Percentiles rank a stretch among this genome's conserved stretches.
Conservation (phyloP, 495 filamentous ascomycete genomes). For the Penicillium ucsense region DNA sequence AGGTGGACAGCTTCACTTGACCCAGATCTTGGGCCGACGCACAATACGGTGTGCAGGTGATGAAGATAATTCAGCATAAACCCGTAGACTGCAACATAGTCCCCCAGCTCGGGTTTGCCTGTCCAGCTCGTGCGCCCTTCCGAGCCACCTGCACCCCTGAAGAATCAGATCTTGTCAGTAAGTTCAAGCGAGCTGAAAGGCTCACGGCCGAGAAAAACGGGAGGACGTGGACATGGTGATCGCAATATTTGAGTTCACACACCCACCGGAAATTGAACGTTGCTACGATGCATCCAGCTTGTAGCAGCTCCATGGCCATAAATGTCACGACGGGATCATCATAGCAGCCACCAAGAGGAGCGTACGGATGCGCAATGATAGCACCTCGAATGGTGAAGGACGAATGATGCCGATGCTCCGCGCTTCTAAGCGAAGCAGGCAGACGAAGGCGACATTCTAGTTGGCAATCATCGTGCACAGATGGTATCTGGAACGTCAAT, state of each 20-base stretch:
- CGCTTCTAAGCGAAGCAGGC: conserved; percentile 32
- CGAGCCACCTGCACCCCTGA: conserved; percentile 68
- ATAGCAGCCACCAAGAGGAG: conserved; percentile 73
- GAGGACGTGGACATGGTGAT: no score
- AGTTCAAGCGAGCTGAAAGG: background rate
- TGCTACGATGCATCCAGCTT: conserved; percentile 61
- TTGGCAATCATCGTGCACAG: conserved; percentile 61
- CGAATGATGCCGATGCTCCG: conserved; percentile 4
- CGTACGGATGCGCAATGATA: conserved; percentile 86
- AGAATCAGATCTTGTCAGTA: background rate
- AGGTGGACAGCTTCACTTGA: conserved; percentile 19
- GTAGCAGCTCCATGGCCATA: conserved; percentile 51
- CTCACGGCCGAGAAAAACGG: no score
- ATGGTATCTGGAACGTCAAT: conserved; percentile 37
- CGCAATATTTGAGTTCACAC: no score
- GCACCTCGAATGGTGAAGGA: conserved; percentile 51
- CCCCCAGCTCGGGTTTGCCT: conserved; percentile 63
- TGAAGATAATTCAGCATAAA: conserved; percentile 68
- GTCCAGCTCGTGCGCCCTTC: conserved; percentile 79
- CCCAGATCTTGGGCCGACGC: background rate
- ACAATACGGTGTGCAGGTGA: conserved; percentile 11
- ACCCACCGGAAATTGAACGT: conserved; percentile 88
- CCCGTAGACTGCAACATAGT: conserved; percentile 71
- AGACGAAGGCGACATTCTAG: conserved; percentile 80
- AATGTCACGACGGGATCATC: conserved; percentile 70